Evolutionary conservation across 192 early-diverging fungal genomes (phyloP), one percentile per base, ranked within the genome.

Genomic region (Backusella luteola): DNA sequence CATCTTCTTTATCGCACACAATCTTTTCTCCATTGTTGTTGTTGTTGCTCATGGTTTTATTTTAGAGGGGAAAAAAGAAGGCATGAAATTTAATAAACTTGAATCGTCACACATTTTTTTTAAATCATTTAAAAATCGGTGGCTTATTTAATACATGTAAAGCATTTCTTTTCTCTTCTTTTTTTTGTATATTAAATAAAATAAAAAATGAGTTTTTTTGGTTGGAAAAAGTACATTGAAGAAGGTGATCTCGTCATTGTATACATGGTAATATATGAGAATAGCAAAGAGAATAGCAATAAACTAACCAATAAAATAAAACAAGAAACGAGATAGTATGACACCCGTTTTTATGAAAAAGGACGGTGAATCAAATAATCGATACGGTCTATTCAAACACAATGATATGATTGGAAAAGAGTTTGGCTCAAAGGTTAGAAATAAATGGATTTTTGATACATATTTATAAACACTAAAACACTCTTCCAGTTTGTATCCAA

Each of bases 371-470:
- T 91, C 90, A 73, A 90, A 92, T 81, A 97, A 95, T 84, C 88
- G 89, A 76, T 96, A 88, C 78, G 97, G 97, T 34, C 80, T 73
- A 56, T 99, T 94, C 74, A 84, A 81, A 29, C 96, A 97, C 78
- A 77, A 89, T 66, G 87, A 93, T 69, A 94, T 98, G 88, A 91
- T 99, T 69, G 96, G 96, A 21, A 91, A 92, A 72, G 85, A 90
- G 71, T 99, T 90, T 77, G 97, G 97, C 14, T 89, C 89, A 17
- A 95, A 92, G 80, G 90, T 94, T 74, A 34, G 32, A 23, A 23
- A 3, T 63, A 23, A 56, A 44, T 26, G 19, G 32, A 32, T 32
- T 32, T 32, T 15, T 6, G 1, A 34, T 19, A 4, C 1, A 68
- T 8, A 0, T 0, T 59, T 1, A 3, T 44, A 12, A 2, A 59